Conservation (phyloP, 139 green algal genomes). For the Tetraselmis striata region DNA sequence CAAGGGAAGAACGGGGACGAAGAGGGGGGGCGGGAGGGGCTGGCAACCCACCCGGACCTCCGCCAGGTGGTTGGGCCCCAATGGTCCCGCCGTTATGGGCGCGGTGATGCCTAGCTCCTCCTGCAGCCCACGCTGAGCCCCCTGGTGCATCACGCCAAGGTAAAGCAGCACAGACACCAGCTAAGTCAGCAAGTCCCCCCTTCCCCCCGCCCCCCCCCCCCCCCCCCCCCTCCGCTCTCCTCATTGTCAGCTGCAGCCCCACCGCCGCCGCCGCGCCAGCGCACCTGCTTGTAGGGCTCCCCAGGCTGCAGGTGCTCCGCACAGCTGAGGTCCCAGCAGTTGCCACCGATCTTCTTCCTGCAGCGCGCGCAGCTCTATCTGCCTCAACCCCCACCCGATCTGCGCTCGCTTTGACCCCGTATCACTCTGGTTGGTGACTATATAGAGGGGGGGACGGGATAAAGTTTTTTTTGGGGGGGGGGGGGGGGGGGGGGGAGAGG, state of each 20-base stretch:
- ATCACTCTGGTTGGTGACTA: not conserved
- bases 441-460: not conserved
- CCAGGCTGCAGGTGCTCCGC: slow-evolving; percentile 9
- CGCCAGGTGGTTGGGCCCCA: not conserved
- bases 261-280: not conserved
- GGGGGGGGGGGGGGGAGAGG: too few species aligned
- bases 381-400: too few species aligned
- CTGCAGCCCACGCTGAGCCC: slow-evolving; percentile 6
- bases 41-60: not conserved
- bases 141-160: too few species aligned
- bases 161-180: not conserved
- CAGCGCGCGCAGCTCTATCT: too few species aligned
- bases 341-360: slow-evolving; percentile 2
- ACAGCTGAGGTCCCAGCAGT: slow-evolving; percentile 1
- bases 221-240: not conserved
- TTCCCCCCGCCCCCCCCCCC: too few species aligned
- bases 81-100: not conserved
- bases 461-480: too few species aligned
- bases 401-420: too few species aligned
- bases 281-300: slow-evolving; percentile 2
- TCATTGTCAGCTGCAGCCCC: too few species aligned
- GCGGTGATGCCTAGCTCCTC: slow-evolving; percentile 5
- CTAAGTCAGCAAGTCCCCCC: not conserved
- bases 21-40: not conserved
- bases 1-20: too few species aligned